Percentiles rank a stretch among this genome's conserved stretches.
These are phyloP conservation scores for Zasmidium cellare DNA, from an alignment of 2,329 filamentous ascomycete genomes.

Conservation along the genomic window DNA sequence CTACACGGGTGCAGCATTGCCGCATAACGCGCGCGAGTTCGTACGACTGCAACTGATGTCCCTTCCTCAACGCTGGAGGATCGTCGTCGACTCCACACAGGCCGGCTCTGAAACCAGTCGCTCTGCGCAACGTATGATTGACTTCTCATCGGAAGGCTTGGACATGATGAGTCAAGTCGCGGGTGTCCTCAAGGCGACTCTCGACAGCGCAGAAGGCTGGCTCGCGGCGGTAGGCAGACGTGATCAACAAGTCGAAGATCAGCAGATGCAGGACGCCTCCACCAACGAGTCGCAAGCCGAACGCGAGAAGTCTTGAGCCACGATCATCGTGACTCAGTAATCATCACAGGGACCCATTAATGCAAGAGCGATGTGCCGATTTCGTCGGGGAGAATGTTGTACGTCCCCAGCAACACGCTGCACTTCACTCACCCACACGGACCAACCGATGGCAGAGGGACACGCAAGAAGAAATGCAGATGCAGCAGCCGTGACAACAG, in stretches of 20 bases:
- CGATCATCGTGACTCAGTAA: not conserved
- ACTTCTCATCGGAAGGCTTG: slow-evolving; percentile 84
- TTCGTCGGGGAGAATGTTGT: not conserved
- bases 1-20: slow-evolving; percentile 87
- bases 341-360: not conserved
- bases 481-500: not conserved
- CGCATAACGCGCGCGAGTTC: slow-evolving; percentile 80
- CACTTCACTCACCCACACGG: not conserved
- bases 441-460: not conserved
- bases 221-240: slow-evolving; percentile 56
- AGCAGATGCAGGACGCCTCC: slow-evolving; percentile 17
- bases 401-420: not conserved
- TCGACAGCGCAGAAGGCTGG: slow-evolving; percentile 90
- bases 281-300: slow-evolving; percentile 11
- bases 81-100: slow-evolving; percentile 55
- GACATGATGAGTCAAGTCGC: slow-evolving; percentile 95
- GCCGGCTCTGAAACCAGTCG: slow-evolving; percentile 49
- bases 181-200: slow-evolving; percentile 82
- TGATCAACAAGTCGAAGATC: slow-evolving; percentile 9
- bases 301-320: slow-evolving; percentile 15
- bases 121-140: slow-evolving; percentile 73
- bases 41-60: slow-evolving; percentile 83
- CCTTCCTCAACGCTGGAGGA: slow-evolving; percentile 77
- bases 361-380: not conserved
- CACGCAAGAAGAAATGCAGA: not conserved